A percentile compares a stretch with the other conserved stretches of the same genome.
phyloP scores from a whole-genome alignment of 1,139 yeast species.

The Hansenula sp. region DNA sequence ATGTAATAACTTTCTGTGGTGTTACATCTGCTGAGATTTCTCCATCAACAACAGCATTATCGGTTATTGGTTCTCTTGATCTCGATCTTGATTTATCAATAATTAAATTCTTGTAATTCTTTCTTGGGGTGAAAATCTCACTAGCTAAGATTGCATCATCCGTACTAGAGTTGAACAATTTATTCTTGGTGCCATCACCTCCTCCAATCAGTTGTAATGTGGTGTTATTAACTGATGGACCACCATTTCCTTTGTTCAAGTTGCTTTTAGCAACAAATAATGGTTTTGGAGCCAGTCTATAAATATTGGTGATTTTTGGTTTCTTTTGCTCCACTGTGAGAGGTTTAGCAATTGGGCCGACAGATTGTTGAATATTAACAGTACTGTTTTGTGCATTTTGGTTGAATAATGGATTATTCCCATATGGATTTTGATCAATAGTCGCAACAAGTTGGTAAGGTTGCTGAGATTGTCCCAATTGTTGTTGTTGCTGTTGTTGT shows the following conservation, averaged over 20 bases:
- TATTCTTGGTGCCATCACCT: slow-evolving; percentile 14
- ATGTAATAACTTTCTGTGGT: slow-evolving; percentile 11
- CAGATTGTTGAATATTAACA: slow-evolving; percentile 24
- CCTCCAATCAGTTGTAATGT: slow-evolving; percentile 17
- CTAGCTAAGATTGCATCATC: slow-evolving; percentile 69
- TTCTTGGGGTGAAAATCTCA: slow-evolving; percentile 69
- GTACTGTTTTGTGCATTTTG: slow-evolving; percentile 20
- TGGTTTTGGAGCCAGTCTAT: slow-evolving; percentile 44
- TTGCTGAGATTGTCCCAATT: slow-evolving; percentile 10
- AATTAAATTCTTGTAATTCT: slow-evolving; percentile 52
- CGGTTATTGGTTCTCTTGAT: not conserved
- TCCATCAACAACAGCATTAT: slow-evolving; percentile 13
- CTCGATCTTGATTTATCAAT: slow-evolving; percentile 37
- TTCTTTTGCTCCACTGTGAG: slow-evolving; percentile 47
- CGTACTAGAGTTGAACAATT: slow-evolving; percentile 36
- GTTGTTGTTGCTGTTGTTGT: not conserved
- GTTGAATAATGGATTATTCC: slow-evolving; percentile 60
- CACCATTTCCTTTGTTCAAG: slow-evolving; percentile 10
- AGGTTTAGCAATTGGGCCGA: slow-evolving; percentile 55
- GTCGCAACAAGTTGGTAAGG: slow-evolving; percentile 37
- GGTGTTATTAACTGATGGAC: slow-evolving; percentile 16
- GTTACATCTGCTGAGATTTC: slow-evolving; percentile 3
- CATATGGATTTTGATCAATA: slow-evolving; percentile 66
- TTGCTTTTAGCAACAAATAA: slow-evolving; percentile 24
- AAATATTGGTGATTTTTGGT: slow-evolving; percentile 57